Base-by-base conservation (phyloP, 768 basidiomycete species). In the Podaxis carcinomalis region DNA sequence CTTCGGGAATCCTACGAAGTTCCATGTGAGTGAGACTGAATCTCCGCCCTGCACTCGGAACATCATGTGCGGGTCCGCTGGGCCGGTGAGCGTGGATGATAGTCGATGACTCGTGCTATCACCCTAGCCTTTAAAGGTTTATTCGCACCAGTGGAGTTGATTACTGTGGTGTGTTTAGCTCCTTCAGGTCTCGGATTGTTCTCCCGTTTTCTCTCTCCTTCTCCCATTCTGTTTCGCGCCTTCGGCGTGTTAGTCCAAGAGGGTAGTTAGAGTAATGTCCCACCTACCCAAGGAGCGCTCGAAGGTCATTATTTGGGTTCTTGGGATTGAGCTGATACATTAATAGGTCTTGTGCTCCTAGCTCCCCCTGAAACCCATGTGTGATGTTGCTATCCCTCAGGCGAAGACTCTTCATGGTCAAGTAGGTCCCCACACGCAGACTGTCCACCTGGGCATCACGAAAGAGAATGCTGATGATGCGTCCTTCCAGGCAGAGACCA, bases 31-130 rank as follows among this genome's bases (percentile, higher is more conserved):
- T 32, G 50, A 39, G 64, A 27, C 25, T 16, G 56, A 39, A 21
- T n/a, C 68, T 79, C 65, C 62, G 88, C 88, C 76, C 78, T 66
- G 70, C 89, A 90, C 3, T 76, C 77, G 5, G 73, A 75, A 69
- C 88, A 91, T 37, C 73, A 72, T 37, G 81, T 71, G 25, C 75
- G 72, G 39, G 81, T 77, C 14, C 78, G 83, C 14, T 86, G 77
- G 28, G 72, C 64, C 32, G 88, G 65, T 28, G 76, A 66, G 36
- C 77, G 72, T 0, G 89, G 89, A 65, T 77, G 79, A 66, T 82
- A 88, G 65, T 86, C 85, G 9, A 82, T 66, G 2, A 80, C 77
- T 19, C 80, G 80, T 5, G 82, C 87, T 7, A 73, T 65, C 27
- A 88, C 68, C 40, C 70, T 75, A 60, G 79, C 82, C 44, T 69